Base-by-base conservation (phyloP, 345 rosid species). In the Kernera saxatilis region DNA sequence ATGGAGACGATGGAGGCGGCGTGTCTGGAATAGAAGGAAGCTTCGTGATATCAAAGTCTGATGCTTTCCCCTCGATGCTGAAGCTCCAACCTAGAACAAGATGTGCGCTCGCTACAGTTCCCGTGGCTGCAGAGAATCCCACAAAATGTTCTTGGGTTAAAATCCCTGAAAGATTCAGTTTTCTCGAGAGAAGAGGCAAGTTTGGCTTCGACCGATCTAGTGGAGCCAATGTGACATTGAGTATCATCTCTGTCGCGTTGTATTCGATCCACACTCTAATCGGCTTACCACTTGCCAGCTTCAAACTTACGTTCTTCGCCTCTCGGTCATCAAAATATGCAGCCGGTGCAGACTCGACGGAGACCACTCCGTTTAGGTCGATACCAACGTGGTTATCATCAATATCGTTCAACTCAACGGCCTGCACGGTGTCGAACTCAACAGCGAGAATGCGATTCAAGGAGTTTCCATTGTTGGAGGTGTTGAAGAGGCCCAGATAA, bases 191-290 rank as follows among this genome's bases (percentile, higher is more conserved):
- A 36, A 88, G 85, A 37, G 94, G 88, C 11, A 2, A 14, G 2
- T 9, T 67, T 1, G 93, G 93, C 39, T 82, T 81, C 0, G 37
- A n/a, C 5, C 43, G 26, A 10, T 43, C 39, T 1, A 71, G 9
- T 2, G 88, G 84, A 69, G 90, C 84, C 67, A 85, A 14, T 3
- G 86, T 84, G 51, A 91, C 86, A 40, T 75, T 57, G 15, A 87
- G 64, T 30, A 67, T 30, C 74, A 44, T 82, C 27, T 74, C 70
- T 0, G 8, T 9, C 1, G 75, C 82, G 61, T 82, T 77, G 54
- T 88, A 91, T 5, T 88, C 92, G n/a, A 91, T 76, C 89, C 91
- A 88, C 18, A 74, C 74, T 67, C 84, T 85, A 27, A 85, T 83
- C 0, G 81, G 79, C 0, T 74, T 18, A 1, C 82, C 86, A 61